phyloP scores from a whole-genome alignment of 148 eudicot genomes.

The Diospyros kaki region DNA sequence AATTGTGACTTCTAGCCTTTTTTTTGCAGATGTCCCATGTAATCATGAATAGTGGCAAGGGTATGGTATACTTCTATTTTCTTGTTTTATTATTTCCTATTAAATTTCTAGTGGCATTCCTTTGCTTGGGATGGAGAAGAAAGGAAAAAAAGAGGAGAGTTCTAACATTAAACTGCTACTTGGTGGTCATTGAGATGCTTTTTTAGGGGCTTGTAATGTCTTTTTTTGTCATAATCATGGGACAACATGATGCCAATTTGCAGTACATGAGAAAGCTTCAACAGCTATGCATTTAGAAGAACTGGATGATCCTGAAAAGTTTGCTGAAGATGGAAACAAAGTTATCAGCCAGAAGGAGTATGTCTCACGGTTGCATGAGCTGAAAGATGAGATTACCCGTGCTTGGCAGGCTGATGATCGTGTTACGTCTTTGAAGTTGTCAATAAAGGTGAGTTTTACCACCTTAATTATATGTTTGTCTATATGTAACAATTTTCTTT shows the following conservation, averaged over 20 bases:
- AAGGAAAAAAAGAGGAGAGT: neutral
- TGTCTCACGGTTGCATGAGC: conserved; percentile 44
- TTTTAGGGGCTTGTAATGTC: neutral
- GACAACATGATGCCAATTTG: conserved; percentile 16
- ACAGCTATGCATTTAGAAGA: conserved; percentile 44
- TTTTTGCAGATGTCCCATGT: conserved; percentile 33
- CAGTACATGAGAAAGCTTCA: conserved; percentile 43
- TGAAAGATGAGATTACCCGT: conserved; percentile 52
- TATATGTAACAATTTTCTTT: neutral
- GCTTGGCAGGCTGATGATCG: conserved; percentile 65
- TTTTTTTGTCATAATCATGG: conserved; percentile 2
- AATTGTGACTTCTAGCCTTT: conserved; percentile 7
- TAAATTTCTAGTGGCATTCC: neutral
- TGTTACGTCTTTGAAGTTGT: conserved; percentile 58
- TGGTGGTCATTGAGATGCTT: neutral
- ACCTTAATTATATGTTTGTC: neutral
- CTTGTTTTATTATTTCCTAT: conserved; percentile 8
- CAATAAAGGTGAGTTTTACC: conserved; percentile 49
- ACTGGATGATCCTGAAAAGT: conserved; percentile 45
- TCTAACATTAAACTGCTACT: neutral
- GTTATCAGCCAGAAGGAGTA: conserved; percentile 55
- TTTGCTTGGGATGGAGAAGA: neutral
- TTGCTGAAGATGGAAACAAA: conserved; percentile 38
- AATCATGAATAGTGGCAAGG: conserved; percentile 38
- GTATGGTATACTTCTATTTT: conserved; percentile 29